Evolutionary conservation across 2,329 filamentous ascomycete genomes (phyloP), one percentile per base, ranked within the genome.

Genomic region (Paecilomyces variotii): DNA sequence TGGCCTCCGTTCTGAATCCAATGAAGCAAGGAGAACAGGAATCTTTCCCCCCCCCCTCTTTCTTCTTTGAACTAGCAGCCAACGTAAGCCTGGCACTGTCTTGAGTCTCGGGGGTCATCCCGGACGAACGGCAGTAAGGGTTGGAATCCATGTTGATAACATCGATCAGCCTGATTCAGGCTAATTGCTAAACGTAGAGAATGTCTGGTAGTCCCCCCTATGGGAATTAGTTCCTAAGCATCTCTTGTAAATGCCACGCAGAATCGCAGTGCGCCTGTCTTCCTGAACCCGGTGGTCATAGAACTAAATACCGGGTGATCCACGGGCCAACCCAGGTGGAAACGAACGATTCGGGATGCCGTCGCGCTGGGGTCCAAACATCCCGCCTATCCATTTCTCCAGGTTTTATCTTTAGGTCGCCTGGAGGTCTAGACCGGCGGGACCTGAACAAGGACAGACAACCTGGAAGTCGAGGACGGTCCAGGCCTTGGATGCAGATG

Each of bases 371-470:
- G 39, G 39, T 2, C 39, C n/a, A 45, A 45, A 19, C 39, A 45
- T 45, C 39, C 39, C 39, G n/a, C 39, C 39, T 45, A 2, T 5
- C 39, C 7, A 19, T 45, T 45, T 45, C 39, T 45, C 39, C 39
- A 45, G 39, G 12, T 45, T 32, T 45, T 45, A 45, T 45, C 39
- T 45, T 9, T 19, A 45, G 39, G 12, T 45, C 39, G 12, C 39
- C 3, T 25, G 24, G 57, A 59, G 64, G 64, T 70, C 69, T 71
- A 70, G 69, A 70, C 68, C 68, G 51, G 32, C 53, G 57, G 59
- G 61, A 54, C 56, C 62, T 60, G 54, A 58, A 60, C 55, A 57
- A 64, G 61, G 58, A 54, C 57, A 61, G 57, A 58, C 50, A 32
- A 39, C 10, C 24, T 26, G 25, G 57, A 19, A 65, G 64, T 67